Evolutionary conservation across 805 yeast species (phyloP), one percentile per base, ranked within the genome.

Genomic region (Zygotorulaspora danielsina): DNA sequence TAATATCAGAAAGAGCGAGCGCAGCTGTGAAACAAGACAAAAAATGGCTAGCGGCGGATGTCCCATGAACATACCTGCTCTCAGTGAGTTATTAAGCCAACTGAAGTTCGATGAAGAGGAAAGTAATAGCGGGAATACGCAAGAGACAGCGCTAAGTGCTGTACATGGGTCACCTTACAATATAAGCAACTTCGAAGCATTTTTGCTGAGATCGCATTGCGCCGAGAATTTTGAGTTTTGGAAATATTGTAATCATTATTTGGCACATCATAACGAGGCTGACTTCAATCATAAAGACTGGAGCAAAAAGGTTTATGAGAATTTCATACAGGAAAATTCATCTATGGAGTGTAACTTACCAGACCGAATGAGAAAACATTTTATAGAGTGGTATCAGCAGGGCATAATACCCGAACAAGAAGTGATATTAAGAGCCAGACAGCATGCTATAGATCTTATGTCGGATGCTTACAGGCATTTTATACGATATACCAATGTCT

Each of bases 301-400:
- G 64, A 51, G 50, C 38, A 39, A 44, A 4, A 18, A 32, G n/a
- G 36, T 57, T 13, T 58, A 57, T 39, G 26, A 38, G 4, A 45
- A 38, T 21, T 61, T 50, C 38, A 53, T 61, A 18, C 39, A 39
- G 21, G 48, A 45, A 12, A 53, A 58, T 43, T 47, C 64, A 3
- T 53, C 56, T 6, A 43, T 43, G 46, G 62, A 61, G 38, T 56
- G 64, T 32, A 59, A 61, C 38, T 42, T 61, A 25, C 61, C 64
- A 10, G 52, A 50, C 35, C 44, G 42, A 4, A 49, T 54, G 18
- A 46, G 49, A 26, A 45, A 39, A 15, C 29, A 34, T 6, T 59
- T 59, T 20, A 53, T 49, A n/a, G 34, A 34, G 7, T 50, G 55
- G 38, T 45, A 45, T 28, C 25, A 11, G 6, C 12, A 29, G 2